Base-by-base conservation (phyloP, 1,284 basidiomycete genomes). In the Ganoderma boninense region DNA sequence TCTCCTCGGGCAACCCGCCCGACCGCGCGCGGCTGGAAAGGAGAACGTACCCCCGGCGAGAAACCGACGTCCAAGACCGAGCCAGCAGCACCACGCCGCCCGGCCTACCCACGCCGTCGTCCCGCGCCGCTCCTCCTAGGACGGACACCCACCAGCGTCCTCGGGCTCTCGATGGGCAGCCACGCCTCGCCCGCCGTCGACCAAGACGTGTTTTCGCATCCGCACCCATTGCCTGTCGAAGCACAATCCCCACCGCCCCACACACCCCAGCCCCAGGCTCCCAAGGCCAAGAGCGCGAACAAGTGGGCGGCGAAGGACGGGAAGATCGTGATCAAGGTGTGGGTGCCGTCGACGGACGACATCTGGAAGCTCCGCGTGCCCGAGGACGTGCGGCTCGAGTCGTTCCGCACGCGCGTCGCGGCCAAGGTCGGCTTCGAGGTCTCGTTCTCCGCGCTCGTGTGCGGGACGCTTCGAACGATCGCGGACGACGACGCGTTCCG, bases 331-430 rank as follows among this genome's bases (percentile, higher is more conserved):
- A 75, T 84, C 77, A 84, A 84, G 73, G 80, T 85, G n/a, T 79
- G 80, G 63, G 81, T 84, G 16, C 82, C 83, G 23, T 78, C 78
- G 46, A 82, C 78, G 42, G 80, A 81, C 72, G 84, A 84, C 70
- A 78, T 83, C 68, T 85, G 83, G 83, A 81, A 76, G 75, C 73
- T 84, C 62, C 79, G 79, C 52, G 81, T 84, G 32, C 77, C 83
- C 14, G 77, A 78, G 65, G 73, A 76, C 62, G 73, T 80, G 66
- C 68, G 69, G 62, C 78, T 84, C 43, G 71, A 63, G 14, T 69
- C 71, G 61, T 84, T 84, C 69, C 77, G 77, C 8, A 75, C 78
- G 43, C 78, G 69, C 67, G 82, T 84, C 26, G 73, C 75, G 44
- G 72, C 68, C 32, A 84, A 85, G 74, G 73, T 84, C 35, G 83